phyloP scores from a whole-genome alignment of 352 stramenopile species.

The Globisporangium camurandrum region DNA sequence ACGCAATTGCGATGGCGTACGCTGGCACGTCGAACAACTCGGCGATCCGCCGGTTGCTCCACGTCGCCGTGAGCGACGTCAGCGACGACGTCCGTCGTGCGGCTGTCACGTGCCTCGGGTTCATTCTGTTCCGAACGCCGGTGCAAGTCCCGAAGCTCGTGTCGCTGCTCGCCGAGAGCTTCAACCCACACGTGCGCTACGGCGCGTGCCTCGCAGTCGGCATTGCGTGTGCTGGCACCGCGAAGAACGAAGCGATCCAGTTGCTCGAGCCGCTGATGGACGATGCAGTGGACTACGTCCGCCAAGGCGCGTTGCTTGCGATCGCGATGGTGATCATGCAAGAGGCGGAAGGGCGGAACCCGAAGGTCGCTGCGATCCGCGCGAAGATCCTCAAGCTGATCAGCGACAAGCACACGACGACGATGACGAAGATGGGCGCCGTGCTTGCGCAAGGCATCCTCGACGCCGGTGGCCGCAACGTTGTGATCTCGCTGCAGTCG shows the following conservation, averaged over 20 bases:
- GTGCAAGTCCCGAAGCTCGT: slow-evolving; percentile 91
- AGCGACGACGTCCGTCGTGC: slow-evolving; percentile 98
- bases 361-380: slow-evolving; percentile 81
- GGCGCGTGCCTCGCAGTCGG: slow-evolving; percentile 97
- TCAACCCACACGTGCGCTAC: slow-evolving; percentile 99
- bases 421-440: slow-evolving; percentile 98
- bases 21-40: slow-evolving; percentile 96
- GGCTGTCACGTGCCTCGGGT: slow-evolving; percentile 95
- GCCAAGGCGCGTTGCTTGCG: slow-evolving; percentile 95
- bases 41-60: slow-evolving; percentile 94
- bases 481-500: slow-evolving; percentile 94
- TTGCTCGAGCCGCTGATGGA: slow-evolving; percentile 97
- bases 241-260: slow-evolving; percentile 95
- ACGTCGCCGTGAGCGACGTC: slow-evolving; percentile 98
- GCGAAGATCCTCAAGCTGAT: slow-evolving; percentile 88
- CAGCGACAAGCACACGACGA: slow-evolving; percentile 97
- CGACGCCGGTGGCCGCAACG: slow-evolving; percentile 97
- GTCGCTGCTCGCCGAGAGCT: slow-evolving; percentile 96
- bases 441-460: slow-evolving; percentile 97
- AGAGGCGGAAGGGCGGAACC: slow-evolving; percentile 85
- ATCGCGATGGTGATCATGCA: slow-evolving; percentile 99
- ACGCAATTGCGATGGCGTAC: slow-evolving; percentile 96
- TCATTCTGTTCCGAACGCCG: slow-evolving; percentile 97
- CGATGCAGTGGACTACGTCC: slow-evolving; percentile 98
- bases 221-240: slow-evolving; percentile 96